Evolutionary conservation across 2,329 filamentous ascomycete species (phyloP), one percentile per base, ranked within the genome.

Genomic region (Colletotrichum liaoningense): DNA sequence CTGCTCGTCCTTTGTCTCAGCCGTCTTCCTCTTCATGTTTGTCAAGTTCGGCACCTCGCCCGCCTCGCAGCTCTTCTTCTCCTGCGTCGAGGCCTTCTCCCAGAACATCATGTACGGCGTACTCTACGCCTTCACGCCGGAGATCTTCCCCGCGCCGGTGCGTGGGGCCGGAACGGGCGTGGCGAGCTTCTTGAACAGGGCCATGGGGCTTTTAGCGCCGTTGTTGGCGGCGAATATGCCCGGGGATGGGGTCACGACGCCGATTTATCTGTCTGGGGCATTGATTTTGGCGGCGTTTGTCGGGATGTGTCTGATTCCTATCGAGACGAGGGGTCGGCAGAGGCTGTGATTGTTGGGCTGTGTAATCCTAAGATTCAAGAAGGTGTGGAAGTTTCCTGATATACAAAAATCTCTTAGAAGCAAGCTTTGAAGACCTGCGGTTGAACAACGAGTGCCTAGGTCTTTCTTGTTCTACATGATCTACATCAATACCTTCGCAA

Each of bases 41-140:
- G 90, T 91, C 79, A 84, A 85, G 38, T 86, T 90, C 72, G 91
- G 90, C 67, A 87, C 85, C 5, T 87, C 89, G 59, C 85, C 90
- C 1, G 81, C 83, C 52, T 84, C 86, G 73, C 91, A 93, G 83
- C 88, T 94, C 52, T 86, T 87, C 63, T 93, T 93, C 79, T 91
- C 89, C 0, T 93, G 90, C 75, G 85, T 92, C 75, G 90, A 93
- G 79, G 91, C 92, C 12, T 93, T 94, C 79, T 89, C 91, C 76
- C 92, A 94, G 81, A 93, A 93, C 79, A 92, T 93, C 82, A 93
- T 93, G 90, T 94, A 94, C 81, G 93, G 92, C 69, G 92, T 94
- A 1, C 83, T 95, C 1, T 95, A 94, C 79, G 92, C 93, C 8
- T 95, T 94, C 79, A 94, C 93, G 0, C 93, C 93, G 0, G 93